Evolutionary conservation across 345 rosid species (phyloP), one percentile per base, ranked within the genome.

Genomic region (Dimocarpus longan): DNA sequence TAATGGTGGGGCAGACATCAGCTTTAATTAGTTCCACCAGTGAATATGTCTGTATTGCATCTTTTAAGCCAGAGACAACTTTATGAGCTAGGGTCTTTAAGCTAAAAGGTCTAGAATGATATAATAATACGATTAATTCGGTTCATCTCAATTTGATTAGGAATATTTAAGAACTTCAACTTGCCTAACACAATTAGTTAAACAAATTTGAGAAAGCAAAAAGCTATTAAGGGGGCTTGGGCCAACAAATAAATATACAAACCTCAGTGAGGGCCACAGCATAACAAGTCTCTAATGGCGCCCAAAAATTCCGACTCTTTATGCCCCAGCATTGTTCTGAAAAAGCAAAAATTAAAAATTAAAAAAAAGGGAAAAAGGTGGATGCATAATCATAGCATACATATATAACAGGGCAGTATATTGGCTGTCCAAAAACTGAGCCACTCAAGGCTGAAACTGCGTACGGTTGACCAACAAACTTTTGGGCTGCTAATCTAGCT

Each of bases 271-370:
- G 67, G 66, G 32, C 78, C 79, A 76, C 50, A 40, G 68, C 70
- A 43, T 72, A 73, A 57, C 52, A 32, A 22, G 32, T 73, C 50
- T 22, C 66, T 13, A 74, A 37, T 15, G 72, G 68, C 24, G 50
- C 81, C 76, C 78, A 40, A 48, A 59, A 77, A 66, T 76, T 72
- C 65, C 21, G 21, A 9, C 80, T 81, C 80, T 81, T 80, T 68
- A 50, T 56, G 52, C 80, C 65, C 54, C 62, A 21, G 79, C 63
- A 77, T 73, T 70, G 77, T 8, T 80, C 87, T 85, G 83, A 65
- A 70, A 82, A 71, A 37, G 50, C 2, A 21, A 60, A n/a, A 60
- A 60, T 0, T 7, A 46, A 11, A 46, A 52, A 52, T 0, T 52
- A 52, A 52, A 60, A 60, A 8, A 16, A 65, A 46, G 52, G 54